Evolutionary conservation across 371 early-diverging fungal genomes (phyloP).

Genomic region (Entomophthora muscae): DNA sequence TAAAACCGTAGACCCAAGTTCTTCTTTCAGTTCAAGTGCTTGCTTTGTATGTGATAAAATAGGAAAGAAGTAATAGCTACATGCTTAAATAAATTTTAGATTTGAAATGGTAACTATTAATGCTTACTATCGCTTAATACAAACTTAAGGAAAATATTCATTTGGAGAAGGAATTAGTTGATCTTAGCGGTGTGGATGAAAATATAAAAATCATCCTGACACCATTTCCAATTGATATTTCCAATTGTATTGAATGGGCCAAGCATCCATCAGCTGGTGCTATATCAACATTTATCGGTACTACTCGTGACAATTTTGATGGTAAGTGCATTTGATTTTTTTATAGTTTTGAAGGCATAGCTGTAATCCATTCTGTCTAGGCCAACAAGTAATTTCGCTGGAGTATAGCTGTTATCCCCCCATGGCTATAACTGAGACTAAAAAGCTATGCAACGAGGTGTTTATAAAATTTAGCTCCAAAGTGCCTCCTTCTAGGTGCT

Average conservation of each 20-base stretch:
- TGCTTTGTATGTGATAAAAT: too few relatives aligned
- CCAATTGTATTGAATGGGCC: not conserved
- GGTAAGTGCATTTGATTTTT: not conserved
- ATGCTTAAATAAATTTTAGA: too few relatives aligned
- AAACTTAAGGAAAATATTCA: too few relatives aligned
- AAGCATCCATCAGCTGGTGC: not conserved
- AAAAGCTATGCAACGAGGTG: not conserved
- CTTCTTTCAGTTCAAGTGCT: too few relatives aligned
- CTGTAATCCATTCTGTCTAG: not conserved
- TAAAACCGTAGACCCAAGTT: too few relatives aligned
- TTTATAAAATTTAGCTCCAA: constrained; percentile 1
- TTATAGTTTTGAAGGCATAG: too few relatives aligned
- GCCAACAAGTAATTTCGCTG: not conserved
- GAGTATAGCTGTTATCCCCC: not conserved
- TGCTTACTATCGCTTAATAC: too few relatives aligned
- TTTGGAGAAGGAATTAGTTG: not conserved
- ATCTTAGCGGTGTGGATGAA: not conserved
- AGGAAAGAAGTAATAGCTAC: too few relatives aligned
- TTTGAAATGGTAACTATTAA: too few relatives aligned
- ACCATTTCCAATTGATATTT: not conserved
- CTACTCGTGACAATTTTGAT: constrained; percentile 1
- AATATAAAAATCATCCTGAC: not conserved
- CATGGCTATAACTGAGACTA: constrained; percentile 4
- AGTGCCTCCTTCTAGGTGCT: not conserved
- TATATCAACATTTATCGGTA: not conserved